Evolutionary conservation across 225 moss, liverwort and hornwort species (phyloP).

Genomic region (Bryoerythrophyllum caledonicum): DNA sequence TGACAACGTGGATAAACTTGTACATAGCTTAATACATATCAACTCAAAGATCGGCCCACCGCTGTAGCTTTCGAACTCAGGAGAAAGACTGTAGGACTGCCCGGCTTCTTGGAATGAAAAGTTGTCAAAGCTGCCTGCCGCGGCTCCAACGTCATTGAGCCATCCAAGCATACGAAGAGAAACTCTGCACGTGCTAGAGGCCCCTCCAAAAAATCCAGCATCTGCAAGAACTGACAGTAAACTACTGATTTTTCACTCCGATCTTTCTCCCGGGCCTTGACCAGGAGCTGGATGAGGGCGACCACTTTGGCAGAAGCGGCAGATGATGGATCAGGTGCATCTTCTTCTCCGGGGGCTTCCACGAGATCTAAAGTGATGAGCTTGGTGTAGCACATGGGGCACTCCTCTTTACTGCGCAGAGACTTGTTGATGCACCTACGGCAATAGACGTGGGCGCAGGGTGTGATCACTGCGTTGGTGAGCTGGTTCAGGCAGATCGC

Average conservation of each 20-base stretch:
- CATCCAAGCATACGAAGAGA: constrained; percentile 51
- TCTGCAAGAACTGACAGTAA: constrained; percentile 56
- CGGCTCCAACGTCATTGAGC: constrained; percentile 52
- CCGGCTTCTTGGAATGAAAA: constrained; percentile 38
- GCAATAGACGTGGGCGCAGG: constrained; percentile 63
- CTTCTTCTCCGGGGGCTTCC: constrained; percentile 51
- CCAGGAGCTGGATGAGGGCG: constrained; percentile 47
- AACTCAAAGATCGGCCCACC: too few relatives aligned
- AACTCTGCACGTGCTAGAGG: constrained; percentile 54
- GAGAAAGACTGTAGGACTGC: too few relatives aligned
- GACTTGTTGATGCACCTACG: constrained; percentile 58
- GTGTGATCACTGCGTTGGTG: constrained; percentile 54
- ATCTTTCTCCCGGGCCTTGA: constrained; percentile 40
- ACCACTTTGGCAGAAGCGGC: constrained; percentile 44
- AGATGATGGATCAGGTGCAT: constrained; percentile 6
- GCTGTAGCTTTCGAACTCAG: too few relatives aligned
- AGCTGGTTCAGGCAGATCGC: constrained; percentile 62
- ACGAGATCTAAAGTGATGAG: constrained; percentile 52
- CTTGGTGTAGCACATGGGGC: constrained; percentile 53
- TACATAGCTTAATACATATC: too few relatives aligned
- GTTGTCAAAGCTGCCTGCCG: constrained; percentile 36
- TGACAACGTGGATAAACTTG: constrained; percentile 5
- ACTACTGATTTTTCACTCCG: constrained; percentile 55
- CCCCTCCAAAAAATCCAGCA: constrained; percentile 51
- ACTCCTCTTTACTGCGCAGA: constrained; percentile 52